These are phyloP conservation scores for Rasamsonia emersonii DNA, from an alignment of 2,329 filamentous ascomycete species.

Conservation along the genomic window DNA sequence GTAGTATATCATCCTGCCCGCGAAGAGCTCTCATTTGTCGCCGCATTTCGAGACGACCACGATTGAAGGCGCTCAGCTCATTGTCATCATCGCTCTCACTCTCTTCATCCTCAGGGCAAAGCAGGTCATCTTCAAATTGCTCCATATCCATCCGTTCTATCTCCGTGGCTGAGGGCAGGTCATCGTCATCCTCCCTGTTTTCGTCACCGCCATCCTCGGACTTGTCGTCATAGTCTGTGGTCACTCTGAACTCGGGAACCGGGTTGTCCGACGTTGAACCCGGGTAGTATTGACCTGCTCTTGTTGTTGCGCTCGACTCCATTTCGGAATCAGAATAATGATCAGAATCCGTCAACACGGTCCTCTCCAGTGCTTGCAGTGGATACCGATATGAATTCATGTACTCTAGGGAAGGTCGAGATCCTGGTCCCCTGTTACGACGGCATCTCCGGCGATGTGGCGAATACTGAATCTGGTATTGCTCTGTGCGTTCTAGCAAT, in stretches of 20 bases:
- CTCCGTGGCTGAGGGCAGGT: conserved; percentile 14
- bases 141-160: conserved; percentile 17
- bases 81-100: conserved; percentile 22
- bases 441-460: conserved; percentile 17
- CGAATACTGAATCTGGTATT: conserved; percentile 65
- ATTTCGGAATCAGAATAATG: conserved; percentile 18
- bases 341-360: conserved; percentile 14
- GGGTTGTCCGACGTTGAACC: conserved; percentile 12
- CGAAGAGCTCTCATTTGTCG: conserved; percentile 17
- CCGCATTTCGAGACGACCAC: conserved; percentile 19
- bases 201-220: conserved; percentile 26
- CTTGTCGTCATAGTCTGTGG: conserved; percentile 29
- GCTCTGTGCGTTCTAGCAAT: conserved; percentile 60
- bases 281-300: conserved; percentile 3
- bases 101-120: conserved; percentile 24
- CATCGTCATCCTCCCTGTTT: conserved; percentile 20
- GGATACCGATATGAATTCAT: conserved; percentile 29
- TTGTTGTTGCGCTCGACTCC: conserved; percentile 11
- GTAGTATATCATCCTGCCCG: conserved; percentile 10
- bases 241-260: conserved; percentile 28
- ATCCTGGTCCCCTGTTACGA: conserved; percentile 19
- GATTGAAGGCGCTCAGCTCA: conserved; percentile 14
- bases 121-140: conserved; percentile 22
- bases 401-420: conserved; percentile 33
- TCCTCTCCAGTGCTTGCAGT: conserved; percentile 24